Conservation (phyloP, 2,329 filamentous ascomycete genomes). For the Stenocarpella maydis region DNA sequence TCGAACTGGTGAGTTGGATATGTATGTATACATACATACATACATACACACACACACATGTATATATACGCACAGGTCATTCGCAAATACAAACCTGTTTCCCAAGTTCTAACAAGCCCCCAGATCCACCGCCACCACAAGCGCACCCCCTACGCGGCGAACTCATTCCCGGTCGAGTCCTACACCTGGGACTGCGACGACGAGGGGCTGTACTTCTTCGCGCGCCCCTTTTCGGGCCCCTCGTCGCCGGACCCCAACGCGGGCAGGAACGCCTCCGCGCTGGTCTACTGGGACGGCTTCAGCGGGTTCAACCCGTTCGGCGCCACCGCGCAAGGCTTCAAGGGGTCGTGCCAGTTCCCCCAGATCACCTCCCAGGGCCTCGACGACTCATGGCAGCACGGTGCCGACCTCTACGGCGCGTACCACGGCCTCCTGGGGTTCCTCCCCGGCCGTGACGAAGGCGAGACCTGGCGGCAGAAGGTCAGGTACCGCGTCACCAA, state of each 20-base stretch:
- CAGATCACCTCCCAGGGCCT: slow-evolving; percentile 79
- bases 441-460: slow-evolving; percentile 60
- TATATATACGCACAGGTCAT: neutral
- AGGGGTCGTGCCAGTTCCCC: slow-evolving; percentile 80
- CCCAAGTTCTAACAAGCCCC: neutral
- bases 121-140: slow-evolving; percentile 86
- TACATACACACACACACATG: too few relatives aligned
- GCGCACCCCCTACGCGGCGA: slow-evolving; percentile 80
- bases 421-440: slow-evolving; percentile 76
- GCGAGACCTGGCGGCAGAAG: slow-evolving; percentile 49
- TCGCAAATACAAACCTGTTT: neutral
- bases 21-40: too few relatives aligned
- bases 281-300: slow-evolving; percentile 72
- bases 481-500: slow-evolving; percentile 78
- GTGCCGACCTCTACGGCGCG: slow-evolving; percentile 77
- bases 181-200: slow-evolving; percentile 79
- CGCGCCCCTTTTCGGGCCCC: slow-evolving; percentile 56
- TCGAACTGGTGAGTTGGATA: slow-evolving; percentile 69
- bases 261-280: slow-evolving; percentile 49
- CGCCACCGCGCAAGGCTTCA: slow-evolving; percentile 66
- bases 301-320: slow-evolving; percentile 69
- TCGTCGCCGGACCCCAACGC: slow-evolving; percentile 23
- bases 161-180: slow-evolving; percentile 77
- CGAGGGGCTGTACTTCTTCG: slow-evolving; percentile 74
- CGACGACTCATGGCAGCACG: slow-evolving; percentile 78